Percentiles rank a stretch among this genome's conserved stretches.
phyloP scores from a whole-genome alignment of 768 basidiomycete genomes.

The Mycena kentingensis region DNA sequence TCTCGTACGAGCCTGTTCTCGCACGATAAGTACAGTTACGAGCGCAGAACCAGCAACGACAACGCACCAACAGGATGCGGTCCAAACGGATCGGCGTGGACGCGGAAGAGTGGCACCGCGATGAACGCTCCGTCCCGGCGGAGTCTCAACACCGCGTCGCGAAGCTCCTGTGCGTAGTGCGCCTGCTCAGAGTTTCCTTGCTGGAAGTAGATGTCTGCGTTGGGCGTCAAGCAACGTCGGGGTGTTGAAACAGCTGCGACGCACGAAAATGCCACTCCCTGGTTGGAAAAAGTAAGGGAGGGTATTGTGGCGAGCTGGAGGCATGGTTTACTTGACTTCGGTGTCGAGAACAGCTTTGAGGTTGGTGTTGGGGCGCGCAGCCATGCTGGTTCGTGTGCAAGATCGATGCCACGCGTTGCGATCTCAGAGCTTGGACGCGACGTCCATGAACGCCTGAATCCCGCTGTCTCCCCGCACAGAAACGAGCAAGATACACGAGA shows the following conservation, averaged over 20 bases:
- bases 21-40: not conserved
- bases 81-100: slow-evolving; percentile 68
- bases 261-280: slow-evolving; percentile 84
- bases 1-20: slow-evolving; percentile 70
- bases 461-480: too few species aligned
- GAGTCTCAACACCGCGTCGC: slow-evolving; percentile 71
- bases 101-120: slow-evolving; percentile 73
- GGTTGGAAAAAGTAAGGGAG: not conserved
- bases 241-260: slow-evolving; percentile 22
- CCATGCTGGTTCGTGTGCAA: too few species aligned
- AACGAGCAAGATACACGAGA: too few species aligned
- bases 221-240: not conserved
- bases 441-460: too few species aligned
- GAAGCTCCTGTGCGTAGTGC: slow-evolving; percentile 63
- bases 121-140: slow-evolving; percentile 78
- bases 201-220: slow-evolving; percentile 75
- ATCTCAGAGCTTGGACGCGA: too few species aligned
- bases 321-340: slow-evolving; percentile 57
- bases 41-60: not conserved
- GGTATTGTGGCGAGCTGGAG: not conserved
- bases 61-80: slow-evolving; percentile 75
- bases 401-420: too few species aligned
- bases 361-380: slow-evolving; percentile 53
- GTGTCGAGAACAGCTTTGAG: slow-evolving; percentile 56
- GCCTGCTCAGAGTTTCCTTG: slow-evolving; percentile 65